Evolutionary conservation across 352 stramenopile genomes (phyloP).

Genomic region (Globisporangium spinosum): DNA sequence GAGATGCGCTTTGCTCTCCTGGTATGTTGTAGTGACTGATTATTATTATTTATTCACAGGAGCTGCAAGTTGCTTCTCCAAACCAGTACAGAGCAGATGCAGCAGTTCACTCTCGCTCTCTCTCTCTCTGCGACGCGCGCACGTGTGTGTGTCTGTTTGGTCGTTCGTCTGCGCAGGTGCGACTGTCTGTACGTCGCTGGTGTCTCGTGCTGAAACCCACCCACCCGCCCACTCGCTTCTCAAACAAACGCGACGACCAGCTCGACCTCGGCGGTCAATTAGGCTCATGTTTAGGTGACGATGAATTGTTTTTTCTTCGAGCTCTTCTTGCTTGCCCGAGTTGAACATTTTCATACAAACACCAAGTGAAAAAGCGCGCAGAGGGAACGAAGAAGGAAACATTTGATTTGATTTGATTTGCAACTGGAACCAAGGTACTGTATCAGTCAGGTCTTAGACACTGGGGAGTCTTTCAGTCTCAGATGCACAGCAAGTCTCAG

Average conservation of each 20-base stretch:
- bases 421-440: not conserved
- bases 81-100: not conserved
- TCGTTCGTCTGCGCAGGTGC: not conserved
- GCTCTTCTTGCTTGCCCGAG: not conserved
- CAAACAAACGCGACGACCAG: not conserved
- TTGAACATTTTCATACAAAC: slow-evolving; percentile 20
- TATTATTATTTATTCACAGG: not conserved
- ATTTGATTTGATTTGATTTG: not conserved
- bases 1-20: not conserved
- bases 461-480: not conserved
- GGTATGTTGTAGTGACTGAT: not conserved
- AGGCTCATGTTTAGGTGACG: not conserved
- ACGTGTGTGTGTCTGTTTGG: not conserved
- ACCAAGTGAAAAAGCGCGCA: slow-evolving; percentile 2
- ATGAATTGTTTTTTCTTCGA: not conserved
- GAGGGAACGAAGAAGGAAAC: not conserved
- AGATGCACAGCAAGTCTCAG: too few relatives aligned
- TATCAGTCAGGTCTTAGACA: not conserved
- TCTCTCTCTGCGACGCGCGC: slow-evolving; percentile 2
- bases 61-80: slow-evolving; percentile 17
- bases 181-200: not conserved
- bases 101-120: not conserved
- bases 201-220: not conserved
- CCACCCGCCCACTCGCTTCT: not conserved
- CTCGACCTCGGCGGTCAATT: not conserved